phyloP scores from a whole-genome alignment of 2,329 filamentous ascomycete species.

The Lanzia echinophila region DNA sequence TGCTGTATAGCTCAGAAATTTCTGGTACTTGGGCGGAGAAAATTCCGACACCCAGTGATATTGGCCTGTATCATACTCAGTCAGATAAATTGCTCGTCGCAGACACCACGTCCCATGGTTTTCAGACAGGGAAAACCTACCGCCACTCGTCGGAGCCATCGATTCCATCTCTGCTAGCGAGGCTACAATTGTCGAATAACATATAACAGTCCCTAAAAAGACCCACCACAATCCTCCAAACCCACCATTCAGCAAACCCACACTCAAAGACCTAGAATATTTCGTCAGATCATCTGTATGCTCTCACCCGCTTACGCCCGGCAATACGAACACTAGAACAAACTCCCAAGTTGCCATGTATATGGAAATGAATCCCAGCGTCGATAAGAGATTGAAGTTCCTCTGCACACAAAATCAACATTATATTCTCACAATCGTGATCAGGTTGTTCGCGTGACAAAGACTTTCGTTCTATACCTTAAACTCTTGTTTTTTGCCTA shows the following conservation, averaged over 20 bases:
- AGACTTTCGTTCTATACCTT: conserved; percentile 20
- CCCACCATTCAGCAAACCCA: conserved; percentile 25
- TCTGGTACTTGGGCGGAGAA: conserved; percentile 41
- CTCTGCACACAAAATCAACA: conserved; percentile 20
- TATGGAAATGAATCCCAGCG: conserved; percentile 37
- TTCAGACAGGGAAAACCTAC: background rate
- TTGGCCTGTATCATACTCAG: conserved; percentile 46
- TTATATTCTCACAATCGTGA: background rate
- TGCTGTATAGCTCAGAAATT: conserved; percentile 46
- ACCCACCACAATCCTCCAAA: conserved; percentile 36
- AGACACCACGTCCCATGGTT: no score
- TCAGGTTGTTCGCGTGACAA: background rate
- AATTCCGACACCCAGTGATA: conserved; percentile 54
- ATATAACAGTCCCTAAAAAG: conserved; percentile 32
- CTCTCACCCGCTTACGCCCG: background rate
- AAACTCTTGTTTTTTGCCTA: conserved; percentile 29
- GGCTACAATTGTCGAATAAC: conserved; percentile 24
- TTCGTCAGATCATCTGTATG: background rate
- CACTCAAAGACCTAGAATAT: conserved; percentile 22
- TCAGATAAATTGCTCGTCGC: no score
- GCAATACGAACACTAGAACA: conserved; percentile 30
- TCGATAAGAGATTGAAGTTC: conserved; percentile 38
- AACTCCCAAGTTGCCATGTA: conserved; percentile 40
- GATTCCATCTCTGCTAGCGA: conserved; percentile 25
- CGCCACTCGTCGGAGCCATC: conserved; percentile 23